Base-by-base conservation (phyloP, 306 rosid species). In the Rosa persica region DNA sequence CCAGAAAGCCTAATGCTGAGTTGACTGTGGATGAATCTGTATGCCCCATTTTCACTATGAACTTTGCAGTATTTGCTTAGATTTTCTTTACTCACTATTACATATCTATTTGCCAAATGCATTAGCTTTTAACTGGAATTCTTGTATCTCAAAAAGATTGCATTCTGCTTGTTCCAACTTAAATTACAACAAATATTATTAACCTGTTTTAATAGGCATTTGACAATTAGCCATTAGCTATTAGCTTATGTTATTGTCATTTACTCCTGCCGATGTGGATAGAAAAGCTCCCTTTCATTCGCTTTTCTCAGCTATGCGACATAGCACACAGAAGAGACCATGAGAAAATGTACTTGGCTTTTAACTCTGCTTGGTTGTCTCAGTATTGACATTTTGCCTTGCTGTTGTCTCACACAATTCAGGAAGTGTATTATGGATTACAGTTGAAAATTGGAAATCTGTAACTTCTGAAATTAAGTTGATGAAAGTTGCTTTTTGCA, bases 1-100 rank as follows among this genome's bases (percentile, higher is more conserved):
- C 79, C 68, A 81, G 81, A 89, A 89, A 86, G 85, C 80, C 85
- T 66, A 85, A 79, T 46, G 83, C 78, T 75, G 92, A 89, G 81
- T 74, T 88, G 58, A 84, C 72, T 80, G 52, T 27, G 30, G 90
- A 83, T 72, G 87, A 81, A 85, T 80, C 82, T 73, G 92, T 92
- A 90, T 69, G 94, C 68, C n/a, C 22, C 72, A 9, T 67, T 5
- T 42, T 67, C 81, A 75, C 74, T 34, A 48, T 76, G 30, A 46
- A 66, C 54, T 67, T 65, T 60, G 23, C 19, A 5, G 3, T 6
- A 16, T 65, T 23, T 75, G 67, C 51, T 71, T 15, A 47, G 74
- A 62, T 48, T 36, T 30, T 73, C 54, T 44, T 62, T 25, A 30
- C 55, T 54, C 64, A 60, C 8, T 36, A 27, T 36, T 43, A 27